phyloP scores from a whole-genome alignment of 306 rosid genomes.

The Astragalus glycyphyllos region DNA sequence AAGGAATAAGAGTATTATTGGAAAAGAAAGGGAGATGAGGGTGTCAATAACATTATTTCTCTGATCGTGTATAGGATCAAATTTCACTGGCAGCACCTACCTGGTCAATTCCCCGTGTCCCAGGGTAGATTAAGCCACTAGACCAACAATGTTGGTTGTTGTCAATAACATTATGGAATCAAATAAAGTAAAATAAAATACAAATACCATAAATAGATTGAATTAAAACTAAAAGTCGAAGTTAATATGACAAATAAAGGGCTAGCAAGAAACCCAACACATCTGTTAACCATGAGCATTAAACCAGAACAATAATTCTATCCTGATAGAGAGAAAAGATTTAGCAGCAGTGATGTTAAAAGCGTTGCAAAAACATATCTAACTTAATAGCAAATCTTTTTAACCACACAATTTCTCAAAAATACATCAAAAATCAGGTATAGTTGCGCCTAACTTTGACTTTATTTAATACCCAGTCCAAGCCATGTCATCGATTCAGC shows the following conservation, averaged over 20 bases:
- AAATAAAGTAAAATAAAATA: too few species aligned
- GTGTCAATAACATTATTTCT: too few species aligned
- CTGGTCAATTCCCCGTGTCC: too few species aligned
- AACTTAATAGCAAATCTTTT: constrained; percentile 27
- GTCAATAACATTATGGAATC: too few species aligned
- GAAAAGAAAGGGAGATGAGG: too few species aligned
- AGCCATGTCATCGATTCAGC: constrained; percentile 73
- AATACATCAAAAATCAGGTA: constrained; percentile 33
- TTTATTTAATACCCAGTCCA: constrained; percentile 63
- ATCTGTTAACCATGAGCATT: constrained; percentile 26
- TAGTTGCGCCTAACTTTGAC: constrained; percentile 44
- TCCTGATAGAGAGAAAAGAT: constrained; percentile 21
- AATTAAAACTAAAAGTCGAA: constrained; percentile 42
- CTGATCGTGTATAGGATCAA: too few species aligned
- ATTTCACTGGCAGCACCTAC: too few species aligned
- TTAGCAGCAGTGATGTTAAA: constrained; percentile 29
- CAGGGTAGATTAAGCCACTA: too few species aligned
- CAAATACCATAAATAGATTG: too few species aligned
- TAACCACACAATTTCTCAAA: constrained; percentile 37
- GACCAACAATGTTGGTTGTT: too few species aligned
- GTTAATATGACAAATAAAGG: constrained; percentile 31
- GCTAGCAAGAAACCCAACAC: constrained; percentile 38
- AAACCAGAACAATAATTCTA: constrained; percentile 31
- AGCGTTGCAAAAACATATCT: constrained; percentile 38
- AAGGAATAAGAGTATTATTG: too few species aligned